phyloP scores from a whole-genome alignment of 441 rosid species.

The Gossypium gossypioides region DNA sequence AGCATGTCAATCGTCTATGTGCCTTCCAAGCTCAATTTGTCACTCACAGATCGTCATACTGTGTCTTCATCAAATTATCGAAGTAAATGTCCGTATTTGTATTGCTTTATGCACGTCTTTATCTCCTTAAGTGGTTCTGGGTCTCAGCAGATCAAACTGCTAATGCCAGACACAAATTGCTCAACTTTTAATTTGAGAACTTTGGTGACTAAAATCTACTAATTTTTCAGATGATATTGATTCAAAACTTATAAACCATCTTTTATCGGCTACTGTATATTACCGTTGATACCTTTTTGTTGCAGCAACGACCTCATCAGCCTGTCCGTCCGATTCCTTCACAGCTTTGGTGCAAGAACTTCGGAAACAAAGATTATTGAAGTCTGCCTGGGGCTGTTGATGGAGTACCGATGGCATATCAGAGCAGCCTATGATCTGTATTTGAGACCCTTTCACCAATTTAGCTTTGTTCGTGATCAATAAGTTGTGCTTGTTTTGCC shows the following conservation, averaged over 20 bases:
- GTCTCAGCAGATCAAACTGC: not conserved
- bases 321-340: constrained; percentile 97
- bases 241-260: not conserved
- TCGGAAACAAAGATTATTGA: constrained; percentile 74
- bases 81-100: not conserved
- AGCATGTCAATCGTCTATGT: not conserved
- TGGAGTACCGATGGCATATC: not conserved
- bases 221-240: not conserved
- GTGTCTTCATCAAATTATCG: not conserved
- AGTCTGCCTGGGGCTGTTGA: not conserved
- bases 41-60: not conserved
- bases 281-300: not conserved
- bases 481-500: constrained; percentile 14
- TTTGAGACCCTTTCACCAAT: not conserved
- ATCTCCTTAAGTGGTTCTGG: not conserved
- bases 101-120: not conserved
- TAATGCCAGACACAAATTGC: not conserved
- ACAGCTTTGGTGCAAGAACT: constrained; percentile 98
- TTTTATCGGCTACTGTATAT: not conserved
- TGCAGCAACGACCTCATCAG: constrained; percentile 94
- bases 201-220: not conserved
- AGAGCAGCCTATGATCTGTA: not conserved
- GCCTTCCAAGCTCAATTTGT: not conserved
- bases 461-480: constrained; percentile 6
- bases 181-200: not conserved